A percentile compares a stretch with the other conserved stretches of the same genome.
Conservation (phyloP, 1,284 basidiomycete genomes). For the Ceratobasidium sp. region DNA sequence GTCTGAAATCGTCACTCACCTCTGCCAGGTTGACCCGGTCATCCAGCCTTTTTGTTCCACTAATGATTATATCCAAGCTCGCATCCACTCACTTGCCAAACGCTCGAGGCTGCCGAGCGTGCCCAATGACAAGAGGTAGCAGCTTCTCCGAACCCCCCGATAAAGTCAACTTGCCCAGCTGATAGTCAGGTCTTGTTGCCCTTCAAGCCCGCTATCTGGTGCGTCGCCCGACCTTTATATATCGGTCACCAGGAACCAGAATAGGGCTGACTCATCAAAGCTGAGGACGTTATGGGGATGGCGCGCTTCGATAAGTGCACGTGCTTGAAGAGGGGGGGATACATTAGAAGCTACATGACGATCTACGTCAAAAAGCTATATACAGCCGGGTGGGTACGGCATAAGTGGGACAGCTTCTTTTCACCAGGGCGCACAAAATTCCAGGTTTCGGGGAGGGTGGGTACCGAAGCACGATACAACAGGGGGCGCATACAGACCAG, state of each 20-base stretch:
- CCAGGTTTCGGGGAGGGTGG: too few species aligned
- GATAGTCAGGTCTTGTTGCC: conserved; percentile 51
- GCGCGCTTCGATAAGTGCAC: background rate
- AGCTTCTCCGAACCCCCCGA: conserved; percentile 55
- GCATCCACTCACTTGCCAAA: conserved; percentile 52
- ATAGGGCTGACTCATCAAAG: conserved; percentile 40
- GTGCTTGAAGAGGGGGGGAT: too few species aligned
- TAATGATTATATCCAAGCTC: conserved; percentile 55
- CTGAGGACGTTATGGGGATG: conserved; percentile 17
- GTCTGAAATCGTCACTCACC: conserved; percentile 6
- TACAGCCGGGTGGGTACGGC: too few species aligned
- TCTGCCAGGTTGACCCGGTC: conserved; percentile 52
- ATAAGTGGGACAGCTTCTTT: too few species aligned
- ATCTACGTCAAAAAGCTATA: too few species aligned
- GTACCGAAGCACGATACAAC: too few species aligned
- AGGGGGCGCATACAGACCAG: too few species aligned
- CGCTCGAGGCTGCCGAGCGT: conserved; percentile 50
- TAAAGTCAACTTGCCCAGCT: conserved; percentile 53
- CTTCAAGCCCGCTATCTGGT: conserved; percentile 32
- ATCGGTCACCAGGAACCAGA: conserved; percentile 22
- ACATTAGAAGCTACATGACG: too few species aligned
- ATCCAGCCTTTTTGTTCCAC: conserved; percentile 59
- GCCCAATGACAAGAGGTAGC: conserved; percentile 55
- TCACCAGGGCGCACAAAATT: too few species aligned
- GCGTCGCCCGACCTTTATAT: conserved; percentile 15